These are phyloP conservation scores for Globisporangium lucens DNA, from an alignment of 352 stramenopile species.

Conservation along the genomic window DNA sequence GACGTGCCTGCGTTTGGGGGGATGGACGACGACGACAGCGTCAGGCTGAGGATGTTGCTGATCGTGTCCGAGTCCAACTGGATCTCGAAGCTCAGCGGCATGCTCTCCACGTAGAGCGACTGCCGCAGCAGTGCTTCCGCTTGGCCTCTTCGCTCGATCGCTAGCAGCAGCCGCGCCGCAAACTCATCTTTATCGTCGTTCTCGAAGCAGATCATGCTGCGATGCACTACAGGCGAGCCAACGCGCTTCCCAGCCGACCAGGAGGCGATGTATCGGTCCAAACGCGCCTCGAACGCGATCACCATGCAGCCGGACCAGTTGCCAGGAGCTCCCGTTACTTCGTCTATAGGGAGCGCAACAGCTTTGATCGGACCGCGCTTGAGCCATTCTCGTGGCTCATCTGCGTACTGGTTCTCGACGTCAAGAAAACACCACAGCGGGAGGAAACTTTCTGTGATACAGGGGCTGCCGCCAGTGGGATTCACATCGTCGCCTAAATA, in stretches of 20 bases:
- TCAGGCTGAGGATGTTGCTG: slow-evolving; percentile 67
- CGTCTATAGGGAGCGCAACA: slow-evolving; percentile 60
- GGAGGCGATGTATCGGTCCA: slow-evolving; percentile 62
- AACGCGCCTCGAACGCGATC: slow-evolving; percentile 49
- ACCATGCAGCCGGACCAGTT: slow-evolving; percentile 80
- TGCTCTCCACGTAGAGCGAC: slow-evolving; percentile 68
- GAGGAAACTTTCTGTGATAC: slow-evolving; percentile 48
- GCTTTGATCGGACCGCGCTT: slow-evolving; percentile 47
- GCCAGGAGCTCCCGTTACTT: slow-evolving; percentile 42
- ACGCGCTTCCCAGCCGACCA: slow-evolving; percentile 77
- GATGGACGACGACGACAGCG: slow-evolving; percentile 55
- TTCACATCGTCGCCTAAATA: background rate
- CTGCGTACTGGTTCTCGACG: slow-evolving; percentile 26
- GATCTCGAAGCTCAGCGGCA: slow-evolving; percentile 64
- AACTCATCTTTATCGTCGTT: slow-evolving; percentile 48
- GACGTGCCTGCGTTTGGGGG: slow-evolving; percentile 54
- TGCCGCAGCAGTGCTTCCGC: slow-evolving; percentile 64
- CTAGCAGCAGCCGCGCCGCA: slow-evolving; percentile 34
- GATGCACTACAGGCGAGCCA: slow-evolving; percentile 58
- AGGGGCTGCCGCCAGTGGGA: slow-evolving; percentile 11
- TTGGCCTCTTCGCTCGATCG: slow-evolving; percentile 44
- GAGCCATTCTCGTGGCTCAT: slow-evolving; percentile 23
- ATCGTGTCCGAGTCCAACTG: slow-evolving; percentile 70
- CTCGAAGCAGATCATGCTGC: slow-evolving; percentile 62
- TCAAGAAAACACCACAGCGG: slow-evolving; percentile 77